Evolutionary conservation across 495 filamentous ascomycete genomes (phyloP), one percentile per base, ranked within the genome.

Genomic region (Xylaria longipes): DNA sequence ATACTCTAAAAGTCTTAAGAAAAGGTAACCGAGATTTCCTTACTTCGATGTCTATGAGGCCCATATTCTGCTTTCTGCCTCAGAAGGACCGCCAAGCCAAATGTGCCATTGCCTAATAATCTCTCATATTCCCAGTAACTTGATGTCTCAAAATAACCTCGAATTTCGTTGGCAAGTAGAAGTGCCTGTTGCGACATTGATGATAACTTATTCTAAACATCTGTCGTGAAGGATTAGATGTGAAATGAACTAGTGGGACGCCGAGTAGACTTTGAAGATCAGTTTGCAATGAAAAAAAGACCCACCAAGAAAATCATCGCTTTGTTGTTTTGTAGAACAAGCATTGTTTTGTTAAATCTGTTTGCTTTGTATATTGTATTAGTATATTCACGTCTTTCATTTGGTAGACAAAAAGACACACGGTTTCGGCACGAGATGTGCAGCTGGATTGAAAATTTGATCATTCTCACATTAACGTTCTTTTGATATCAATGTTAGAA

Each of bases 51-150:
- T 52, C 17, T 25, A 29, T 14, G 43, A 33, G 31, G 17, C 3
- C 29, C 41, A 37, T n/a, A 3, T 27, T 33, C 63, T 15, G 3
- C 45, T 31, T 66, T 66, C 20, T 37, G 45, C 31, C 31, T 31
- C 29, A 66, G 43, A 22, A 66, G 63, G 45, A 66, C 20, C 17
- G 63, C 63, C 11, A 66, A 22, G 29, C 63, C 63, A 52, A 2
- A 50, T 52, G 43, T 1, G 63, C 63, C 63, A 52, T 27, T n/a
- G 4, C 63, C 63, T 66, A 66, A 12, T 17, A 37, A 11, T 25
- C n/a, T 66, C 45, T 66, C 63, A n/a, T 50, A 66, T 14, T 66
- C 43, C 63, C 63, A 66, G 20, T 50, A 25, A 11, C 14, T 15
- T 9, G 63, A 66, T 22, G 25, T 25, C 31, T n/a, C 15, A 25